Evolutionary conservation across 345 rosid genomes (phyloP).

Genomic region (Syzygium grande): DNA sequence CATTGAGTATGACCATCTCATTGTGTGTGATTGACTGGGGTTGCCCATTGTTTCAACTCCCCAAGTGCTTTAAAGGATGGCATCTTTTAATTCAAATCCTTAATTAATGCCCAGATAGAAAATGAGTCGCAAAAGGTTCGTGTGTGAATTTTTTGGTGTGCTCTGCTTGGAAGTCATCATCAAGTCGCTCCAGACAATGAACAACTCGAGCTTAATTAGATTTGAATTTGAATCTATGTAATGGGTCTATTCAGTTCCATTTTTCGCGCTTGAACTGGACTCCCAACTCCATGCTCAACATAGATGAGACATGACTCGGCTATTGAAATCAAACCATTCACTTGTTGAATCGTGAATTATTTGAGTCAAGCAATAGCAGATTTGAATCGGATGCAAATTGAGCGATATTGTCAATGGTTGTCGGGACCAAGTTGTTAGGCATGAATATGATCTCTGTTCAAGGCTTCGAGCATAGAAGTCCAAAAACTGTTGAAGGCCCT

Average conservation of each 20-base stretch:
- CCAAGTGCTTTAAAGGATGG: neutral
- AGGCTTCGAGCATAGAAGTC: neutral
- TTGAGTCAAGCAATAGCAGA: fast-evolving
- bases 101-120: neutral
- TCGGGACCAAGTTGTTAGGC: neutral
- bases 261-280: neutral
- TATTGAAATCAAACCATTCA: neutral
- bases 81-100: neutral
- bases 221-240: neutral
- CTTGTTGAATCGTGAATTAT: neutral
- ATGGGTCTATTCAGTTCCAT: neutral
- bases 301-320: neutral
- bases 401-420: neutral
- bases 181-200: neutral
- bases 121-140: neutral
- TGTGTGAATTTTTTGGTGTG: neutral
- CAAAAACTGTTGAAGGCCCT: neutral
- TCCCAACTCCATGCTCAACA: neutral
- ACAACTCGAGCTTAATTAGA: neutral
- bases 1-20: neutral
- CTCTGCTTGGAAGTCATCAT: neutral
- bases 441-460: neutral
- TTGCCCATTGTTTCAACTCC: neutral
- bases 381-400: neutral
- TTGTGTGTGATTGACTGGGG: neutral